Evolutionary conservation across 2,329 filamentous ascomycete genomes (phyloP).

Genomic region (Leptodontidium sp.): DNA sequence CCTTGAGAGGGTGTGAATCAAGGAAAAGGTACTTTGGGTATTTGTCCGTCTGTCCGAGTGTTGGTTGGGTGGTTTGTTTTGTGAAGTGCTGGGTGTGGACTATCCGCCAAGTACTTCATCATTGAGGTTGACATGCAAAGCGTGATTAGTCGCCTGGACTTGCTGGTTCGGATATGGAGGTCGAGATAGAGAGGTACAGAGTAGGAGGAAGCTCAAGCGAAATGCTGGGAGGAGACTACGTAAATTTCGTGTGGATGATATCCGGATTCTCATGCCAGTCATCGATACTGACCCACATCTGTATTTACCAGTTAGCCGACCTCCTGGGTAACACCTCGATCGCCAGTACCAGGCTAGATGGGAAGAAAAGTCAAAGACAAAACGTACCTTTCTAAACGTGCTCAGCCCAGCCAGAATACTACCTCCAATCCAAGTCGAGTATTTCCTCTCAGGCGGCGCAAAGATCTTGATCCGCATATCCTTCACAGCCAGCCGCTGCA

Average conservation of each 20-base stretch:
- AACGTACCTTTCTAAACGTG: constrained; percentile 92
- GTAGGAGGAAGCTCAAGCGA: not conserved
- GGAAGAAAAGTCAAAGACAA: constrained; percentile 16
- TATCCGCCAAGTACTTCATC: no score
- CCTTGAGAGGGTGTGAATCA: no score
- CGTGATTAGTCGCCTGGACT: no score
- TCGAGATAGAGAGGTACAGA: not conserved
- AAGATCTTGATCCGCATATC: constrained; percentile 99
- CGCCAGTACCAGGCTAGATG: no score
- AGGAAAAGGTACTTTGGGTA: no score
- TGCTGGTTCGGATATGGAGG: no score
- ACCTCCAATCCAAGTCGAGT: constrained; percentile 98
- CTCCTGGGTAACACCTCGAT: not conserved
- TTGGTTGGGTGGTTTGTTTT: no score
- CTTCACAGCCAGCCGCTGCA: constrained; percentile 93
- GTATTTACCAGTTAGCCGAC: constrained; percentile 33
- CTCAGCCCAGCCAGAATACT: constrained; percentile 96
- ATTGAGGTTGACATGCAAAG: no score
- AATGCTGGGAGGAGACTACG: constrained; percentile 55
- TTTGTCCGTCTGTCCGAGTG: no score
- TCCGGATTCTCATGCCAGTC: constrained; percentile 99
- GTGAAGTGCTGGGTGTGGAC: no score
- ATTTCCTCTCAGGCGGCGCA: constrained; percentile 95
- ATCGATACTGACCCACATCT: constrained; percentile 99
- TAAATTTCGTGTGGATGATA: constrained; percentile 98